A percentile compares a stretch with the other conserved stretches of the same genome.
phyloP scores from a whole-genome alignment of 2,329 filamentous ascomycete genomes.

The Ceratocystis cubensis region DNA sequence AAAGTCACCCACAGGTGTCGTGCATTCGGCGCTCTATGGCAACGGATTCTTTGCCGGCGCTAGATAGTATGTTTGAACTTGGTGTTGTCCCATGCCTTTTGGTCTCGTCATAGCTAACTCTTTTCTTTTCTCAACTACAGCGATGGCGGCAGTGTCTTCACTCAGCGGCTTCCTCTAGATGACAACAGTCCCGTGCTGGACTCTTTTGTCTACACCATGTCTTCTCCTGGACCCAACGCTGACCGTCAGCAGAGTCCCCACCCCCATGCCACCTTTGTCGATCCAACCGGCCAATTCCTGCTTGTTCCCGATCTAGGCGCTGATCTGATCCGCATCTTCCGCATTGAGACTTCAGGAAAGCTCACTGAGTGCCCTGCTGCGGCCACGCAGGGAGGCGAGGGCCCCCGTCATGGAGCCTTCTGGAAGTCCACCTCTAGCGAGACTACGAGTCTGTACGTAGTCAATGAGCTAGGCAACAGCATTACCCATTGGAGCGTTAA shows the following conservation, averaged over 20 bases:
- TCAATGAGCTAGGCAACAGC: slow-evolving; percentile 40
- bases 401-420: slow-evolving; percentile 42
- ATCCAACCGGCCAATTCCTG: slow-evolving; percentile 38
- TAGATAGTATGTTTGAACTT: slow-evolving; percentile 31
- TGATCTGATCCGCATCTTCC: slow-evolving; percentile 42
- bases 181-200: slow-evolving; percentile 27
- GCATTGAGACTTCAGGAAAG: slow-evolving; percentile 35
- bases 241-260: slow-evolving; percentile 43
- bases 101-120: not conserved
- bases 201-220: slow-evolving; percentile 33
- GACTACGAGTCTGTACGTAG: slow-evolving; percentile 28
- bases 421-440: slow-evolving; percentile 26
- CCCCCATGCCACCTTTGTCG: slow-evolving; percentile 40
- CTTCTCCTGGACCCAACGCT: slow-evolving; percentile 32
- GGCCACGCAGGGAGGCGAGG: slow-evolving; percentile 35
- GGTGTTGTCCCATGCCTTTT: not conserved
- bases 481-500: slow-evolving; percentile 38
- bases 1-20: slow-evolving; percentile 29
- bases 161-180: slow-evolving; percentile 32
- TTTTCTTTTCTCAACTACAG: slow-evolving; percentile 24
- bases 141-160: slow-evolving; percentile 33
- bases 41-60: slow-evolving; percentile 33
- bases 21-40: slow-evolving; percentile 33
- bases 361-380: slow-evolving; percentile 36
- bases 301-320: slow-evolving; percentile 42